Conservation (phyloP, 192 early-diverging fungal species). For the Podila verticillata region DNA sequence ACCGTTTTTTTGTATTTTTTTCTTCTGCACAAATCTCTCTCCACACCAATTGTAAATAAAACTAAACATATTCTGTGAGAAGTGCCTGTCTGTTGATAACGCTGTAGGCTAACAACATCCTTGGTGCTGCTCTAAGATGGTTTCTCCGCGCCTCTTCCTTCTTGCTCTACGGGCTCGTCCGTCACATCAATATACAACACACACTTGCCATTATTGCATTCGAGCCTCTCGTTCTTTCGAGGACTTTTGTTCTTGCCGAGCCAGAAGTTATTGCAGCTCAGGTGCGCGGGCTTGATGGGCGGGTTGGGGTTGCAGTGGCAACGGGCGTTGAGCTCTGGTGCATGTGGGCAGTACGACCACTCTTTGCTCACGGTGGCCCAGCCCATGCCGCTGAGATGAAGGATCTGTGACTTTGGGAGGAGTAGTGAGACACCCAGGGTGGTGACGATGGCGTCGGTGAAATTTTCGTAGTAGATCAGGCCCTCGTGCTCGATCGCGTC, state of each 20-base stretch:
- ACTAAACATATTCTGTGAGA: too few relatives aligned
- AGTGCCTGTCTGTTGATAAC: too few relatives aligned
- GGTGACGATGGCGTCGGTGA: conserved; percentile 66
- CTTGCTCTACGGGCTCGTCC: conserved; percentile 1
- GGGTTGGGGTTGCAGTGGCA: conserved; percentile 23
- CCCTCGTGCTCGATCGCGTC: conserved; percentile 52
- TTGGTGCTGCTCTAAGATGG: too few relatives aligned
- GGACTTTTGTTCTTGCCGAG: conserved; percentile 19
- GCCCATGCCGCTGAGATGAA: conserved; percentile 13
- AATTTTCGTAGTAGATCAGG: conserved; percentile 57
- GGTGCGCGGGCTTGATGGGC: neutral
- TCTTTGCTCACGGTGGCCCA: conserved; percentile 10
- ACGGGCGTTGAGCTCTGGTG: neutral
- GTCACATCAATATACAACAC: conserved; percentile 10
- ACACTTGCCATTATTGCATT: conserved; percentile 21
- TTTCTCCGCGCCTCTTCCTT: neutral
- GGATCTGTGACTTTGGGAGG: neutral
- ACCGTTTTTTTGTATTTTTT: too few relatives aligned
- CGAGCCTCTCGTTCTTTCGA: conserved; percentile 4
- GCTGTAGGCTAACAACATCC: too few relatives aligned
- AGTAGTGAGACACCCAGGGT: conserved; percentile 45
- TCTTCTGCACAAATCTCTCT: too few relatives aligned
- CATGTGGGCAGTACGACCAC: conserved; percentile 7
- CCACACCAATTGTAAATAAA: too few relatives aligned
- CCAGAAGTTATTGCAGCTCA: conserved; percentile 38